Evolutionary conservation across 148 eudicot genomes (phyloP), one percentile per base, ranked within the genome.

Genomic region (Arctostaphylos glauca): DNA sequence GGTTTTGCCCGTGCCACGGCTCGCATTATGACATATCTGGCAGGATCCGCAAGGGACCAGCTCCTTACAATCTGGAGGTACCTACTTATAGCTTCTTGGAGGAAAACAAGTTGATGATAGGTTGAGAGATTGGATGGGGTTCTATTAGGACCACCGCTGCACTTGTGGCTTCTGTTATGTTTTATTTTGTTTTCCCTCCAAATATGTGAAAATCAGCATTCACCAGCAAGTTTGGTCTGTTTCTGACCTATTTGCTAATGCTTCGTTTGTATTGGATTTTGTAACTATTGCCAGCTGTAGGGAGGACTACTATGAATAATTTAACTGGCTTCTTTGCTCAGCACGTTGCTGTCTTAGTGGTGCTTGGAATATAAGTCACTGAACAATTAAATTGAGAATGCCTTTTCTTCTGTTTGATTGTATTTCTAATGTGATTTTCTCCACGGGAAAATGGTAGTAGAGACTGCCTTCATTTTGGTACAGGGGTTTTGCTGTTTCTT

Each of bases 1-100:
- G 88, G 88, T 83, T 86, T 83, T 86, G 88, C 84, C 87, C 88
- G 9, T 86, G 88, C 79, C 86, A 83, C 77, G 88, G 88, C 1
- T 86, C 88, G 0, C 88, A 86, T 47, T 86, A 86, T 10, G 88
- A 86, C 75, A 83, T 83, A 48, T 86, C 88, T 41, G 88, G 88
- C 48, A 81, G 88, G 80, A 86, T 86, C 74, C 88, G 87, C 71
- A 87, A 84, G 75, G 86, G 86, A 5, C 89, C 86, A 56, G 80
- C 80, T 41, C 80, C 80, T 9, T 78, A 52, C 82, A 86, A 86
- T 71, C 82, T 86, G 72, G 88, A 86, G 66, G 88, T 86, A 18
- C 88, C 88, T 21, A 86, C 88, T 21, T 86, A 86, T 77, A 83
- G 43, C 56, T 86, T 86, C 77, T 53, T 86, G 86, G 86, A 86